A percentile compares a stretch with the other conserved stretches of the same genome.
Conservation (phyloP, 306 rosid species). For the Astragalus membranaceus region DNA sequence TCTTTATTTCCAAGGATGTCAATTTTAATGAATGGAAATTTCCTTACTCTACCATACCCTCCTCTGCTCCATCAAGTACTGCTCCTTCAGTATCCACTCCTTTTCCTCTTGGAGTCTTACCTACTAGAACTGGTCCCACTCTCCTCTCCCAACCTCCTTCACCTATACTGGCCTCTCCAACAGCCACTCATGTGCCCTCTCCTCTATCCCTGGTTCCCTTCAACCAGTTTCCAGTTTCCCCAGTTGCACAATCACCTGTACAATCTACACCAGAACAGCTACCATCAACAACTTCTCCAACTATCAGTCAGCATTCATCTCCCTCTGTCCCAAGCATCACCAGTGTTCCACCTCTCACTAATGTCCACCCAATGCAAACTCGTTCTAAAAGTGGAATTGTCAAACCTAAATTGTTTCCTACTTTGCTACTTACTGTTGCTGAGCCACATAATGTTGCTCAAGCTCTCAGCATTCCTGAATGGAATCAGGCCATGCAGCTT, state of each 20-base stretch:
- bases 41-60: not conserved
- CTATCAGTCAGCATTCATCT: not conserved
- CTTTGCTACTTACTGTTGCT: not conserved
- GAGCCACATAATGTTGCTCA: not conserved
- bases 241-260: too few relatives aligned
- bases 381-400: not conserved
- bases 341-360: not conserved
- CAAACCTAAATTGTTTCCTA: not conserved
- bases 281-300: not conserved
- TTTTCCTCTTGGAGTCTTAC: too few relatives aligned
- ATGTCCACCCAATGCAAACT: not conserved
- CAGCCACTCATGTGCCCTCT: not conserved
- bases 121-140: too few relatives aligned
- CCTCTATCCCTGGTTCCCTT: too few relatives aligned
- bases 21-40: not conserved
- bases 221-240: too few relatives aligned
- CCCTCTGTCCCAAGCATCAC: not conserved
- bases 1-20: not conserved
- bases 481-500: not conserved
- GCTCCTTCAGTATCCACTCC: too few relatives aligned
- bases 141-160: too few relatives aligned
- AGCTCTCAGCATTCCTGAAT: not conserved
- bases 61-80: too few relatives aligned
- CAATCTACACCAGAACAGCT: too few relatives aligned
- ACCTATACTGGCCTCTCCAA: not conserved